Evolutionary conservation across 2,329 filamentous ascomycete species (phyloP), one percentile per base, ranked within the genome.

Genomic region (Atkinsonella hypoxylon): DNA sequence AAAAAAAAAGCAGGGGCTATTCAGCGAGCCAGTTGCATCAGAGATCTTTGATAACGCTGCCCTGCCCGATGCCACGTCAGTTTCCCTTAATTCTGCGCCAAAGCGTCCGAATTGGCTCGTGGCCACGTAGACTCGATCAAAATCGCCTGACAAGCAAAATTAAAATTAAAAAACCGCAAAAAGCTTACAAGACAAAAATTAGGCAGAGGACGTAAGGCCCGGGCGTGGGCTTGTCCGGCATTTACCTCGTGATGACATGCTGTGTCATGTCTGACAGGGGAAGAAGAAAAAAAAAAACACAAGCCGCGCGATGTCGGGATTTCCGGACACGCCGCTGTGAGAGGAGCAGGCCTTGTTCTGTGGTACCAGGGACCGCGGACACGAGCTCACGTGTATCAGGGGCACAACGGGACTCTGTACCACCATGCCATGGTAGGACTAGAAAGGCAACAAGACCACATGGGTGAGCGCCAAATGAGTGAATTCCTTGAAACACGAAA

Each of bases 301-400:
- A 42, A 42, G 17, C 40, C 40, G 40, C 18, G 18, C 17, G 40
- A 42, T 20, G 12, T 42, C 18, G 40, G 40, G 11, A 42, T 13
- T 20, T 15, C 12, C 20, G 11, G 40, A 42, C 12, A 18, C 10
- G 40, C 40, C 40, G 18, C 40, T 42, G 17, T 20, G 17, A 18
- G 26, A 12, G 5, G 40, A 46, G 20, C 13, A 17, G 17, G 44
- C 44, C 36, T 46, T 46, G 44, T 38, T 46, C 32, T 34, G 31
- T 46, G 44, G 20, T 31, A 46, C 44, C 44, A 46, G 22, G 17
- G 36, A 38, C 20, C n/a, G 34, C 20, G 20, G 34, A 47, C 45
- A 47, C 45, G 45, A 47, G 45, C 10, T 39, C 45, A 47, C 36
- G 45, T 47, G 45, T 47, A 47, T 47, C 20, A 39, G 45, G 45